A percentile compares a stretch with the other conserved stretches of the same genome.
phyloP scores from a whole-genome alignment of 192 early-diverging fungal species.

The Entomortierella parvispora region DNA sequence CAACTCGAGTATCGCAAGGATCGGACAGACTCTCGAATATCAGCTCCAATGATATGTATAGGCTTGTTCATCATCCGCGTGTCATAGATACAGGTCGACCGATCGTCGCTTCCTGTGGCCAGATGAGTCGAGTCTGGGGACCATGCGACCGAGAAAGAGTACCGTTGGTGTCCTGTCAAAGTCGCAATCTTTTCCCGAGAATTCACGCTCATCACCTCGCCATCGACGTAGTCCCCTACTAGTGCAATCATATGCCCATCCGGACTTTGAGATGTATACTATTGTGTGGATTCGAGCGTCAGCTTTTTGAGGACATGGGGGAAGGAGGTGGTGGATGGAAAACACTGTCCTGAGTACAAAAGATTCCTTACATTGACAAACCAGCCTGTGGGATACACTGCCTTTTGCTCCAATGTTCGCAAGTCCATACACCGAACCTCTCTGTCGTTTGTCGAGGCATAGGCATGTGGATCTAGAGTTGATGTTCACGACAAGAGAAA shows the following conservation, averaged over 20 bases:
- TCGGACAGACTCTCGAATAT: conserved; percentile 30
- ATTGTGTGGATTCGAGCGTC: neutral
- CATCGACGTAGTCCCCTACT: conserved; percentile 20
- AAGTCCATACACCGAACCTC: conserved; percentile 25
- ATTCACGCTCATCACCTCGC: conserved; percentile 32
- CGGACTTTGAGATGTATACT: conserved; percentile 46
- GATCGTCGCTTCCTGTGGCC: conserved; percentile 41
- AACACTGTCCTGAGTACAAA: neutral
- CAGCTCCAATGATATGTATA: conserved; percentile 19
- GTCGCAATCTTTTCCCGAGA: conserved; percentile 38
- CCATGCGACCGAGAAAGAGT: conserved; percentile 41
- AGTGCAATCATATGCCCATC: conserved; percentile 43
- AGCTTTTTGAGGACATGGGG: neutral
- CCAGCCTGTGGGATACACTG: conserved; percentile 14
- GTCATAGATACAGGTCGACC: conserved; percentile 37
- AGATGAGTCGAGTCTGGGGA: conserved; percentile 37
- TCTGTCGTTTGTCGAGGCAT: conserved; percentile 30
- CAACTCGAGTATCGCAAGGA: conserved; percentile 42
- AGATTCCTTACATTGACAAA: conserved; percentile 38
- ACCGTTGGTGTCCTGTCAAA: conserved; percentile 33
- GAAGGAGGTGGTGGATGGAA: too few relatives aligned
- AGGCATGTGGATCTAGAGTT: conserved; percentile 27
- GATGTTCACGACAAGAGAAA: too few relatives aligned
- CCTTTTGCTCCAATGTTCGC: conserved; percentile 6
- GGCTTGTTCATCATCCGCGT: conserved; percentile 28